Evolutionary conservation across 2,329 filamentous ascomycete species (phyloP).

Genomic region (Ceratocystis colombiana): DNA sequence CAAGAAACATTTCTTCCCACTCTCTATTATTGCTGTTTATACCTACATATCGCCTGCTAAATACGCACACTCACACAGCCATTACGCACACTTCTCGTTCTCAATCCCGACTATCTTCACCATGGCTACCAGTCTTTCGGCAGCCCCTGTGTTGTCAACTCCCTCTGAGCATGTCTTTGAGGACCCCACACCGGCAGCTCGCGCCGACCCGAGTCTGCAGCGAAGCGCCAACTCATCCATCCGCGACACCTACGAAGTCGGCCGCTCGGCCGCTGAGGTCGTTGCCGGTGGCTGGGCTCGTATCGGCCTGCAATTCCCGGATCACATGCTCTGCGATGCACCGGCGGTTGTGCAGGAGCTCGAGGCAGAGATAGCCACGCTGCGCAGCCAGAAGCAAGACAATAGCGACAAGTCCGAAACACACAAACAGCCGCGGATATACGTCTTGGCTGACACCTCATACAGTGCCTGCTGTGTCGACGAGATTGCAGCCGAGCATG

Average conservation of each 20-base stretch:
- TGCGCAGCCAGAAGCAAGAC: background rate
- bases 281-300: constrained; percentile 58
- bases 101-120: background rate
- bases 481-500: constrained; percentile 90
- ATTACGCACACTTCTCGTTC: background rate
- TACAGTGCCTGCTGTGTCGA: constrained; percentile 97
- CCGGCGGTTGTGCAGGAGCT: constrained; percentile 62
- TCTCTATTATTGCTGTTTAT: too few relatives aligned
- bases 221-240: constrained; percentile 49
- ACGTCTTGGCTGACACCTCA: constrained; percentile 87
- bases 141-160: constrained; percentile 53
- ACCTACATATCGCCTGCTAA: background rate
- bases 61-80: too few relatives aligned
- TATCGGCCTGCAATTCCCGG: constrained; percentile 90
- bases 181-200: constrained; percentile 36
- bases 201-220: constrained; percentile 31
- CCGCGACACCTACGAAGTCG: constrained; percentile 70
- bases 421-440: constrained; percentile 44
- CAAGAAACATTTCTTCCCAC: too few relatives aligned
- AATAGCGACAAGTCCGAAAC: background rate
- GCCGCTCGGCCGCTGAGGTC: constrained; percentile 67
- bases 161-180: constrained; percentile 52
- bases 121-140: constrained; percentile 42
- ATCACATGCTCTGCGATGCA: constrained; percentile 81
- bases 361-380: constrained; percentile 24